Percentiles rank a stretch among this genome's conserved stretches.
These are phyloP conservation scores for Eugenia klotzschiana DNA, from an alignment of 441 rosid genomes.

Conservation along the genomic window DNA sequence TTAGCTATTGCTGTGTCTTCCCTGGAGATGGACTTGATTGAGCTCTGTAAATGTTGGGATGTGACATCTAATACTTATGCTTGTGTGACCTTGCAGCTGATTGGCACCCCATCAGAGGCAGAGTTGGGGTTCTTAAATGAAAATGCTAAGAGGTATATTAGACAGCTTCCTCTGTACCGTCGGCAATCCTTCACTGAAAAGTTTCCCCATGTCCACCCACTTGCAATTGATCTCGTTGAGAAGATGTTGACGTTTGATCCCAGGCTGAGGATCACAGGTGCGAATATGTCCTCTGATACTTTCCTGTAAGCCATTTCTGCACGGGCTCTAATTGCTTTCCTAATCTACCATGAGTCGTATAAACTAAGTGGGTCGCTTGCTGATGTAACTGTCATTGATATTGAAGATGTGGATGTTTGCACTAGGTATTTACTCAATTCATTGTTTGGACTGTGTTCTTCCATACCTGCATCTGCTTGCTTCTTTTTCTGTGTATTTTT, in stretches of 20 bases:
- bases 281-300: neutral
- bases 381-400: neutral
- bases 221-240: slow-evolving; percentile 67
- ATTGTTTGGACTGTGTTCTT: neutral
- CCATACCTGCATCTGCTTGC: neutral
- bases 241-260: slow-evolving; percentile 86
- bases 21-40: neutral
- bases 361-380: neutral
- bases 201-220: slow-evolving; percentile 46
- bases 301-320: neutral
- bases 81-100: slow-evolving; percentile 30
- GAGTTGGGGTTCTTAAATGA: slow-evolving; percentile 61
- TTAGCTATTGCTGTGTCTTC: neutral
- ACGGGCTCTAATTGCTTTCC: neutral
- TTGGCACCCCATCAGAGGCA: slow-evolving; percentile 76
- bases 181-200: slow-evolving; percentile 67
- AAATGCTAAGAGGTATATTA: slow-evolving; percentile 59
- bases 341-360: neutral
- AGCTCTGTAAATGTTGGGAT: neutral
- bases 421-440: neutral
- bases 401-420: neutral
- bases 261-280: slow-evolving; percentile 65
- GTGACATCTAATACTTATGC: neutral
- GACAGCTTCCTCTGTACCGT: slow-evolving; percentile 32
- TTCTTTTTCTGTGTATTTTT: neutral